phyloP scores from a whole-genome alignment of 768 basidiomycete genomes.

The Suillus decipiens region DNA sequence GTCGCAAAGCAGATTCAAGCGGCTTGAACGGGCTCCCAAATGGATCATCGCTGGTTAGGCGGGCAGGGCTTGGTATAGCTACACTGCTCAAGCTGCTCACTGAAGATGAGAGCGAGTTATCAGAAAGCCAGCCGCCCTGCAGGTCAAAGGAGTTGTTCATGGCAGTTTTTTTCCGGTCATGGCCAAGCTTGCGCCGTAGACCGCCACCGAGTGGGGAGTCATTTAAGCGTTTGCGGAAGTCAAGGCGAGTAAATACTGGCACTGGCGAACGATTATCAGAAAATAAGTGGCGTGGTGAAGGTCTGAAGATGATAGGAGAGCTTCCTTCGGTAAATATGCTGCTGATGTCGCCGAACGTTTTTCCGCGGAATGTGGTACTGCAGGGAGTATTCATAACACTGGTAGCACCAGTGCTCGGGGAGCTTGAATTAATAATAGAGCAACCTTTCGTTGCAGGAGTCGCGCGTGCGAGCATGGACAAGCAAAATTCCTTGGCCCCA shows the following conservation, averaged over 20 bases:
- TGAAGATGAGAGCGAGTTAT: constrained; percentile 31
- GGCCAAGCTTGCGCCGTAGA: constrained; percentile 28
- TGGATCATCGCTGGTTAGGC: constrained; percentile 42
- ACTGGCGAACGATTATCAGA: constrained; percentile 37
- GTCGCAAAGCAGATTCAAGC: constrained; percentile 16
- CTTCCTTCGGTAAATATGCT: constrained; percentile 26
- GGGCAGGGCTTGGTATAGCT: constrained; percentile 24
- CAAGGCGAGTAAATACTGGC: constrained; percentile 31
- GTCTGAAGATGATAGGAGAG: constrained; percentile 41
- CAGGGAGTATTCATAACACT: constrained; percentile 33
- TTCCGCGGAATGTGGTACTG: constrained; percentile 27
- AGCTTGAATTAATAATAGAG: constrained; percentile 28
- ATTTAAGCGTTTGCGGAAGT: constrained; percentile 39
- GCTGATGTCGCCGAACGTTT: constrained; percentile 26
- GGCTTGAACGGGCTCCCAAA: constrained; percentile 49
- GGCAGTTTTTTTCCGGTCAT: constrained; percentile 29
- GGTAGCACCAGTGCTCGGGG: constrained; percentile 31
- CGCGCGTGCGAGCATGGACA: constrained; percentile 62
- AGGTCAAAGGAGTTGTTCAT: constrained; percentile 30
- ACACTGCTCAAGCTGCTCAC: constrained; percentile 18
- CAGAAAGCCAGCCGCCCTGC: constrained; percentile 32
- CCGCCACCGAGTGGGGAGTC: constrained; percentile 49
- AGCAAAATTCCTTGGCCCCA: constrained; percentile 59
- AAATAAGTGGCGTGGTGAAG: constrained; percentile 44
- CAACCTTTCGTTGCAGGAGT: constrained; percentile 47